These are phyloP conservation scores for Prunus padus DNA, from an alignment of 306 rosid species.

Conservation along the genomic window DNA sequence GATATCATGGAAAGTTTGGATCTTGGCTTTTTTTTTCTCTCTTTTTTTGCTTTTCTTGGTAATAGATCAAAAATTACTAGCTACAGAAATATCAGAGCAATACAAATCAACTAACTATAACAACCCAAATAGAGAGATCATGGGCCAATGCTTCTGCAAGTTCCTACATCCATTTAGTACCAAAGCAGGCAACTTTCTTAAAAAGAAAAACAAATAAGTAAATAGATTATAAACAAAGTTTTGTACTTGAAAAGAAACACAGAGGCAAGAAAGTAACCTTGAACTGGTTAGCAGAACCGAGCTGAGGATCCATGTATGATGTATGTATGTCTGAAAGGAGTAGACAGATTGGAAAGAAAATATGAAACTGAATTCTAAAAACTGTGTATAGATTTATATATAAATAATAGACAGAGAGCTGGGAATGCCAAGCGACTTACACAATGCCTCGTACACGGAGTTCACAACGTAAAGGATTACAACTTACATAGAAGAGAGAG, in stretches of 20 bases:
- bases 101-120: not conserved
- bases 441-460: conserved; percentile 40
- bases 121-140: not conserved
- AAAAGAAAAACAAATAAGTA: not conserved
- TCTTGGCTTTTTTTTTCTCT: not conserved
- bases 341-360: conserved; percentile 2
- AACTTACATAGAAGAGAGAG: not conserved
- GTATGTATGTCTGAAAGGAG: conserved; percentile 25
- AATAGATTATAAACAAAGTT: not conserved
- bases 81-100: not conserved
- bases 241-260: not conserved
- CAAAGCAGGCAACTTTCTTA: not conserved
- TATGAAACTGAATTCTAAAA: not conserved
- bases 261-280: conserved; percentile 25
- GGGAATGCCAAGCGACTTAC: conserved; percentile 21
- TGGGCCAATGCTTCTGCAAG: not conserved
- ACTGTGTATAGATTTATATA: not conserved
- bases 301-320: conserved; percentile 44
- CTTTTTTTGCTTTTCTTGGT: not conserved
- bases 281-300: conserved; percentile 26
- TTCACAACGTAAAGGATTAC: conserved; percentile 24
- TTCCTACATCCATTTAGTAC: not conserved
- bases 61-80: not conserved
- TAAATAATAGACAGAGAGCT: not conserved
- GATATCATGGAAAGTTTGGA: not conserved